Evolutionary conservation across 2,329 filamentous ascomycete species (phyloP), one percentile per base, ranked within the genome.

Genomic region (Chrysoporthe deuterocubensis): DNA sequence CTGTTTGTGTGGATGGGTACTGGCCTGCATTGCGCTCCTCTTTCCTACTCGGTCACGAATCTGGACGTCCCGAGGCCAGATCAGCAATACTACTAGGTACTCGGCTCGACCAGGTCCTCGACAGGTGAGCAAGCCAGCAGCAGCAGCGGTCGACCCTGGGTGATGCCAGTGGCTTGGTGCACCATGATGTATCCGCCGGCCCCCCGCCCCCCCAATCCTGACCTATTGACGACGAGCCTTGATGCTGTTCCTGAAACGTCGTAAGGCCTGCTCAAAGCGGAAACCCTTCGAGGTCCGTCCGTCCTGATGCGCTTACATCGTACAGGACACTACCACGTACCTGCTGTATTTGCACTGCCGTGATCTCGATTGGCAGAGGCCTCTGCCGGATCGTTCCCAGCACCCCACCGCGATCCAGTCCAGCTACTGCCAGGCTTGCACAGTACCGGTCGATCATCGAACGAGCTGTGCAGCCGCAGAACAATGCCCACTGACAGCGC

Each of bases 11-110:
- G 26, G 26, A 26, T 26, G 26, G 26, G 26, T 26, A 40, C 37
- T 40, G 37, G 37, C 5, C 37, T 32, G 50, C 50, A 54, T 54
- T 54, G 21, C 26, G 7, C 6, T 54, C 26, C 26, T 26, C 32
- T 54, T 16, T 54, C 26, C 50, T 21, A 21, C 21, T 54, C 50
- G 50, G 50, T 54, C 50, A 54, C 50, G 21, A 54, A 54, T 54
- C 4, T 54, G 50, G 26, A 16, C 50, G 32, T 54, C 50, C 50
- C 50, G 50, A 54, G 50, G 48, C 26, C 48, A 26, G 48, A 52
- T 32, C 48, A 4, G 3, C 26, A 26, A 26, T 26, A 26, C 26
- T 26, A 26, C 26, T 26, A 26, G 26, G 26, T 26, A 26, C 26
- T 40, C 37, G 9, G 37, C 5, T 40, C 37, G 37, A 40, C 11